Conservation (phyloP, 1,284 basidiomycete species). For the Moesziomyces sp. region DNA sequence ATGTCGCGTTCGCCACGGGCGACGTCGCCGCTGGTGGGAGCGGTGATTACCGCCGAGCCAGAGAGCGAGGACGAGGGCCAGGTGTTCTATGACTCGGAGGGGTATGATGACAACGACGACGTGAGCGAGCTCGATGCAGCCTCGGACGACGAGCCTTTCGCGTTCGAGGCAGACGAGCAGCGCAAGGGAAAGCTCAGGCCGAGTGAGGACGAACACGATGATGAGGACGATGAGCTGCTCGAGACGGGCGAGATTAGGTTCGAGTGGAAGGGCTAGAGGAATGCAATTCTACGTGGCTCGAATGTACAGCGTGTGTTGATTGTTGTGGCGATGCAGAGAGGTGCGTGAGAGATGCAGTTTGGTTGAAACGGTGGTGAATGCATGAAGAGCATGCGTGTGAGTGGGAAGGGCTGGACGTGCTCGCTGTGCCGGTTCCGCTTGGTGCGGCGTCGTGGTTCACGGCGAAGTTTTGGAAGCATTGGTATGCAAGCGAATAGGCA, state of each 20-base stretch:
- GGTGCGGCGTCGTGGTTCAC: too few relatives aligned
- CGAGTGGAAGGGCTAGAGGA: conserved; percentile 55
- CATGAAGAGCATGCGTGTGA: too few relatives aligned
- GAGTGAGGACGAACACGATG: conserved; percentile 31
- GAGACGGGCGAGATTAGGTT: conserved; percentile 65
- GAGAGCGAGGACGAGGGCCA: conserved; percentile 43
- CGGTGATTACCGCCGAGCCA: conserved; percentile 46
- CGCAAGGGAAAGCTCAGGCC: conserved; percentile 15
- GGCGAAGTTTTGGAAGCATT: too few relatives aligned
- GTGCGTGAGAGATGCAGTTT: too few relatives aligned
- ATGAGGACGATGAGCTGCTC: conserved; percentile 34
- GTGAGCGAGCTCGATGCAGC: conserved; percentile 11
- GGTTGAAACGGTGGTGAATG: too few relatives aligned
- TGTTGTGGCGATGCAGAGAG: too few relatives aligned
- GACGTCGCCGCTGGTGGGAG: conserved; percentile 51
- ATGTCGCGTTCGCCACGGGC: conserved; percentile 8
- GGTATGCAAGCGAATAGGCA: too few relatives aligned
- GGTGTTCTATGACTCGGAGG: conserved; percentile 44
- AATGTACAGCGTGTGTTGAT: too few relatives aligned
- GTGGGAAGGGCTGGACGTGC: too few relatives aligned
- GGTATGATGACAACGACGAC: conserved; percentile 34
- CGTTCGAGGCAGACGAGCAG: background rate
- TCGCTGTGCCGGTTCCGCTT: too few relatives aligned
- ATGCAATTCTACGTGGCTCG: too few relatives aligned
- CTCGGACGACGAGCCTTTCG: background rate